These are phyloP conservation scores for Zopfia rhizophila DNA, from an alignment of 2,329 filamentous ascomycete species.

Conservation along the genomic window DNA sequence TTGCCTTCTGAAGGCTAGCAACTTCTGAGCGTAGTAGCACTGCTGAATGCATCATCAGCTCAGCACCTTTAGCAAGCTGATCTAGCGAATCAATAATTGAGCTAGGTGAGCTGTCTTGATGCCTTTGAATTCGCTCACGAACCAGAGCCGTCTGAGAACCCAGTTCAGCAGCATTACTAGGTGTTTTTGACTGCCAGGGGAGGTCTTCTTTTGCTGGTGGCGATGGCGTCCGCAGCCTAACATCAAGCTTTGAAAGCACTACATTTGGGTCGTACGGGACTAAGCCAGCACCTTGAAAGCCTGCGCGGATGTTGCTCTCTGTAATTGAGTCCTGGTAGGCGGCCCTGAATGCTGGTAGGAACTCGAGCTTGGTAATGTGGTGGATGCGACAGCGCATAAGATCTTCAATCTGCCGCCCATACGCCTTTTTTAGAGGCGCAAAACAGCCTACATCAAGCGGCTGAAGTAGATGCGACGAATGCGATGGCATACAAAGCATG, in stretches of 20 bases:
- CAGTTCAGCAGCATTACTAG: constrained; percentile 18
- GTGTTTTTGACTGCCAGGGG: constrained; percentile 20
- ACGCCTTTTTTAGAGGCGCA: constrained; percentile 46
- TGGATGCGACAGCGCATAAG: constrained; percentile 41
- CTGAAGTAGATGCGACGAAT: constrained; percentile 53
- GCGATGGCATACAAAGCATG: constrained; percentile 47
- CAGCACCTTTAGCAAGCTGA: constrained; percentile 3
- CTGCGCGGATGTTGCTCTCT: constrained; percentile 36
- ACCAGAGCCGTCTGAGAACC: constrained; percentile 16
- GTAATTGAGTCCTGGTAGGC: constrained; percentile 39
- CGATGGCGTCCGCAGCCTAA: constrained; percentile 24
- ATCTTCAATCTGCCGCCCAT: constrained; percentile 39
- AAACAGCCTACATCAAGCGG: constrained; percentile 54
- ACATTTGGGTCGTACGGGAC: constrained; percentile 42
- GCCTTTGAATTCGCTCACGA: constrained; percentile 3
- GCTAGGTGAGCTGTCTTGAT: constrained; percentile 16
- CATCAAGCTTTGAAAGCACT: constrained; percentile 46
- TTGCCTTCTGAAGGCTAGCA: constrained; percentile 6
- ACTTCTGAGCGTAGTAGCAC: constrained; percentile 15
- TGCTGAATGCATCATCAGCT: constrained; percentile 19
- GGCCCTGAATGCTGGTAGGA: constrained; percentile 35
- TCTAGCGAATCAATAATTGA: constrained; percentile 16
- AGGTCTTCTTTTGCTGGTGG: constrained; percentile 2
- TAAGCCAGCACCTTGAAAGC: constrained; percentile 46
- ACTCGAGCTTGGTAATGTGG: constrained; percentile 36